These are phyloP conservation scores for Ceratobasidium sp. DNA, from an alignment of 1,284 basidiomycete species.

Conservation along the genomic window DNA sequence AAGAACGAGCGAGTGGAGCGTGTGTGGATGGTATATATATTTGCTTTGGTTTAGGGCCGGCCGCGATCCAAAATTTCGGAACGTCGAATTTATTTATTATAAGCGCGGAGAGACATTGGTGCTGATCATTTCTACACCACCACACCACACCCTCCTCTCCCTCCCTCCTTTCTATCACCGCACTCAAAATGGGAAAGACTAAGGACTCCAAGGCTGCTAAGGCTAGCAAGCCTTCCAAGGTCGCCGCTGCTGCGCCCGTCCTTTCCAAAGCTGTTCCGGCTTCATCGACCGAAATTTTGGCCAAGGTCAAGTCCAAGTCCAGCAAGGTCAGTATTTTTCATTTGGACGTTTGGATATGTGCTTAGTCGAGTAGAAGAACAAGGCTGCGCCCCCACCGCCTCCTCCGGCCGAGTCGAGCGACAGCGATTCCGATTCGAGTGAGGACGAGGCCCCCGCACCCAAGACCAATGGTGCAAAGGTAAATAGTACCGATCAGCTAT, in stretches of 20 bases:
- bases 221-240: slow-evolving; percentile 48
- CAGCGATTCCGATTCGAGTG: slow-evolving; percentile 39
- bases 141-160: slow-evolving; percentile 25
- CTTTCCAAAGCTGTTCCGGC: slow-evolving; percentile 19
- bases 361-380: slow-evolving; percentile 18
- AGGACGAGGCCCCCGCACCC: slow-evolving; percentile 39
- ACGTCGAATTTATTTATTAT: slow-evolving; percentile 2
- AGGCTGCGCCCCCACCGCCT: slow-evolving; percentile 35
- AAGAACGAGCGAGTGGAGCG: too few species aligned
- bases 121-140: slow-evolving; percentile 34
- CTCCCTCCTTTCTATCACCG: neutral
- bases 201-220: slow-evolving; percentile 14
- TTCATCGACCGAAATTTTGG: slow-evolving; percentile 19
- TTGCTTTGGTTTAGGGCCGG: slow-evolving; percentile 39
- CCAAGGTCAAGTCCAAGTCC: slow-evolving; percentile 18
- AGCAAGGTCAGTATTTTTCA: slow-evolving; percentile 32
- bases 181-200: slow-evolving; percentile 6
- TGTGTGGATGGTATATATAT: slow-evolving; percentile 6
- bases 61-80: slow-evolving; percentile 38
- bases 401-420: slow-evolving; percentile 40
- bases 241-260: slow-evolving; percentile 48
- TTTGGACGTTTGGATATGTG: neutral
- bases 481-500: neutral
- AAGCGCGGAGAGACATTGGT: slow-evolving; percentile 35
- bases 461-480: slow-evolving; percentile 36